phyloP scores from a whole-genome alignment of 441 rosid genomes.

The Syzygium syzygioides region DNA sequence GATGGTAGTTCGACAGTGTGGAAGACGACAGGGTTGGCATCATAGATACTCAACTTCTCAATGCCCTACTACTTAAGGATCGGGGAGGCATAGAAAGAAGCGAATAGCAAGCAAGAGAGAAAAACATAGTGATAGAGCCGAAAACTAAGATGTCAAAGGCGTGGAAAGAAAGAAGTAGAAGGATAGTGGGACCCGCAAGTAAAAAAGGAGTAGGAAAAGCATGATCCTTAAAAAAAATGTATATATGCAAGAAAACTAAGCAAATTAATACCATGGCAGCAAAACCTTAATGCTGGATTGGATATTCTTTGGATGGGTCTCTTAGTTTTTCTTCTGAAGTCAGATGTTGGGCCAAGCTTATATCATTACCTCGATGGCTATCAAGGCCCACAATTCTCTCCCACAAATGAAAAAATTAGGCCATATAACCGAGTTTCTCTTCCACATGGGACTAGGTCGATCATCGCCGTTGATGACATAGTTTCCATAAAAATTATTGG shows the following conservation, averaged over 20 bases:
- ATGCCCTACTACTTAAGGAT: background rate
- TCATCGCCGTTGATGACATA: background rate
- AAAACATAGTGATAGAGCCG: background rate
- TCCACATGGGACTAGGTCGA: background rate
- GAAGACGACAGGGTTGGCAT: background rate
- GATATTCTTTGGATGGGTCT: background rate
- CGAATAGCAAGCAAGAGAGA: background rate
- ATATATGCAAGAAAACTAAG: background rate
- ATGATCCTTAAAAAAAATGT: no score
- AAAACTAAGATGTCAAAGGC: background rate
- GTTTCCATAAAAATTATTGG: background rate
- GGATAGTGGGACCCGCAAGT: background rate
- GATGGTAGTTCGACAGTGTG: slow-evolving; percentile 43
- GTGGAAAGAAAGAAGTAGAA: background rate
- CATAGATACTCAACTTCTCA: background rate
- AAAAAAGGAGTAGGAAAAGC: background rate
- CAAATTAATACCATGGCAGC: background rate
- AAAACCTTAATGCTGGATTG: background rate
- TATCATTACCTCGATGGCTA: background rate
- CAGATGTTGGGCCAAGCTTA: background rate
- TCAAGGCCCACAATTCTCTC: background rate
- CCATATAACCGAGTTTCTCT: background rate
- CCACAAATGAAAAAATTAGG: background rate
- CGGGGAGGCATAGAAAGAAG: background rate
- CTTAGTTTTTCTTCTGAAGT: background rate